A percentile compares a stretch with the other conserved stretches of the same genome.
These are phyloP conservation scores for Pharnaceum exiguum DNA, from an alignment of 148 eudicot species.

Conservation along the genomic window DNA sequence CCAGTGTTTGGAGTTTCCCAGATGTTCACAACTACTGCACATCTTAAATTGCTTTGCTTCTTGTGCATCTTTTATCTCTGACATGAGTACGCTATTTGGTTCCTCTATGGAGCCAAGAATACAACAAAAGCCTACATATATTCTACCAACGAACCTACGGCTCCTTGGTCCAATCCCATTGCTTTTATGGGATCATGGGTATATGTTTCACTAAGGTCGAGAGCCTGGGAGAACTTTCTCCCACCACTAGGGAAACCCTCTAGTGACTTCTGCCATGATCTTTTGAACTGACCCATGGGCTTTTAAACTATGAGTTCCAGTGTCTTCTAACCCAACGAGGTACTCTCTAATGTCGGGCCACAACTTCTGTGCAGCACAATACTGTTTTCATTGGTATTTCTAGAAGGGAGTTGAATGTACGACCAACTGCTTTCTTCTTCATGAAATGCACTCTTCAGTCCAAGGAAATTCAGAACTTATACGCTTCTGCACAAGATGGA, in stretches of 20 bases:
- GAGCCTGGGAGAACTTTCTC: too few species aligned
- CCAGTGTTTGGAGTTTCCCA: background rate
- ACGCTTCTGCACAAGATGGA: conserved; percentile 78
- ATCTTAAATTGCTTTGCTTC: too few species aligned
- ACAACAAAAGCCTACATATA: too few species aligned
- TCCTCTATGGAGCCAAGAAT: too few species aligned
- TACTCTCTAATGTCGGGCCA: background rate
- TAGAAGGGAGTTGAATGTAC: conserved; percentile 73
- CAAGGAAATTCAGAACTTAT: conserved; percentile 64
- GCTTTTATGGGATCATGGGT: too few species aligned
- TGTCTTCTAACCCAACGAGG: background rate
- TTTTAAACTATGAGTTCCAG: background rate
- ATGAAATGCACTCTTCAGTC: conserved; percentile 74
- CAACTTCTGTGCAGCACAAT: conserved; percentile 38
- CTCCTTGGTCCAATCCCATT: too few species aligned
- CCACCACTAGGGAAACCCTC: background rate
- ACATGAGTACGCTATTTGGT: too few species aligned
- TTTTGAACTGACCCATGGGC: too few species aligned
- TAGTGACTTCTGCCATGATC: background rate
- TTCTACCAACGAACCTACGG: too few species aligned
- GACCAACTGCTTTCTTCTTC: conserved; percentile 95
- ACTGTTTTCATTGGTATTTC: conserved; percentile 84
- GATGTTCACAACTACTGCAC: too few species aligned
- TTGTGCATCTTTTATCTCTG: too few species aligned
- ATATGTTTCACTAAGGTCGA: too few species aligned